Conservation (phyloP, 23 red algal genomes). For the Gracilaria gracilis region DNA sequence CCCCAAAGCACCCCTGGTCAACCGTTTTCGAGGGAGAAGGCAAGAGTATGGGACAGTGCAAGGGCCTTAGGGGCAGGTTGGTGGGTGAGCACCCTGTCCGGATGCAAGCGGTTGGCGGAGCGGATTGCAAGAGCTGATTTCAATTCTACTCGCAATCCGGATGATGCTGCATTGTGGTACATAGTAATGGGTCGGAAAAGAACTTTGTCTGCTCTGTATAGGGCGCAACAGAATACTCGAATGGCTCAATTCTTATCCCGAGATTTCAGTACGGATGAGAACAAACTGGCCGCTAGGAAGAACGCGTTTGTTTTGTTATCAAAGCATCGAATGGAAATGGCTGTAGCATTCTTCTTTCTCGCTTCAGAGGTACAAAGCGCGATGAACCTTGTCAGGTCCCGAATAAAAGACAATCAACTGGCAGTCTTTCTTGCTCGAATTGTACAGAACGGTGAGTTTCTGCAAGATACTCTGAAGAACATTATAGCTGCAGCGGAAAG, state of each 20-base stretch:
- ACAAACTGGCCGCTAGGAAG: conserved; percentile 76
- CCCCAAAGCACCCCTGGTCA: conserved; percentile 2
- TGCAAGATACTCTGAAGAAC: conserved; percentile 39
- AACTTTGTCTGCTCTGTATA: conserved; percentile 68
- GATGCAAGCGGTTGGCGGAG: conserved; percentile 56
- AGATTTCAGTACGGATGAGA: conserved; percentile 44
- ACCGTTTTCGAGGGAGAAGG: background rate
- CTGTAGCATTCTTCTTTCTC: conserved; percentile 82
- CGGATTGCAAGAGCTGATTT: conserved; percentile 64
- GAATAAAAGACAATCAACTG: conserved; percentile 78
- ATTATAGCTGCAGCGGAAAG: conserved; percentile 7
- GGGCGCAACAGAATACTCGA: conserved; percentile 52
- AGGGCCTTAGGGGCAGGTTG: conserved; percentile 70
- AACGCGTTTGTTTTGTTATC: conserved; percentile 87
- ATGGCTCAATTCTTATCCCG: conserved; percentile 73
- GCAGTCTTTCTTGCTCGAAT: conserved; percentile 72
- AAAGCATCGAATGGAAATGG: conserved; percentile 78
- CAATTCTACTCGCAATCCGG: conserved; percentile 44
- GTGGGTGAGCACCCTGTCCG: conserved; percentile 61
- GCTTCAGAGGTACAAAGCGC: conserved; percentile 66
- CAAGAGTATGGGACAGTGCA: conserved; percentile 49
- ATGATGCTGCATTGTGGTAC: conserved; percentile 80
- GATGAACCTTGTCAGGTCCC: conserved; percentile 35
- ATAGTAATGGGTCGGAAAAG: conserved; percentile 42
- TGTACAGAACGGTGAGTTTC: conserved; percentile 25